phyloP scores from a whole-genome alignment of 1,139 yeast genomes.

The Candida mesenterica region DNA sequence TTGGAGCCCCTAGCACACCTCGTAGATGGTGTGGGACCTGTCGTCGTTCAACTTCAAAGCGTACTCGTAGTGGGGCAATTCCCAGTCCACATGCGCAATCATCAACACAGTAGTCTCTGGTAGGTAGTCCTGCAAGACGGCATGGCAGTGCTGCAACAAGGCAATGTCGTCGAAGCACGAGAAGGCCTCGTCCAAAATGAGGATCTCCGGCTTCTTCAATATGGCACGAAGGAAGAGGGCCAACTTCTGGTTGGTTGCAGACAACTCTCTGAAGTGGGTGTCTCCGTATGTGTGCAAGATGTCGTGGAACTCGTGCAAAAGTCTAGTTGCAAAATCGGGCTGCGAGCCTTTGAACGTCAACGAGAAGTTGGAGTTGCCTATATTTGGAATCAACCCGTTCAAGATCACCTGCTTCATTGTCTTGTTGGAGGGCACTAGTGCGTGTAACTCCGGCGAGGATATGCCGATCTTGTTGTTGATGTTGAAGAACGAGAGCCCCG shows the following conservation, averaged over 20 bases:
- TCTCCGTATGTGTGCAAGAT: constrained; percentile 32
- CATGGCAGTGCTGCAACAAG: constrained; percentile 64
- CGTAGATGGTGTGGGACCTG: constrained; percentile 16
- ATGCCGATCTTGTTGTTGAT: constrained; percentile 81
- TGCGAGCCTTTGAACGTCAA: constrained; percentile 10
- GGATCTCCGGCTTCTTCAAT: constrained; percentile 69
- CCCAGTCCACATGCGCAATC: constrained; percentile 12
- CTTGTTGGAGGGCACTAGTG: constrained; percentile 63
- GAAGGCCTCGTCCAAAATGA: constrained; percentile 89
- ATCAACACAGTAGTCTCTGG: constrained; percentile 35
- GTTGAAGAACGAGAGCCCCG: constrained; percentile 67
- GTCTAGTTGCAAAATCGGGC: constrained; percentile 13
- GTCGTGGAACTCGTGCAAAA: constrained; percentile 27
- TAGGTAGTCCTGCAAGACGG: constrained; percentile 52
- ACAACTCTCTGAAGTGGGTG: constrained; percentile 48
- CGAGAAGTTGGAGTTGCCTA: constrained; percentile 55
- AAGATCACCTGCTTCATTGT: constrained; percentile 59
- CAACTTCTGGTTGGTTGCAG: constrained; percentile 76
- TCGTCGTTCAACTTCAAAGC: constrained; percentile 36
- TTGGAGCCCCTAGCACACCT: too few relatives aligned
- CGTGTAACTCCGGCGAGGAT: constrained; percentile 89
- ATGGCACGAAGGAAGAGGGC: constrained; percentile 73
- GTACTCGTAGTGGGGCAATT: constrained; percentile 29
- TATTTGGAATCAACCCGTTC: constrained; percentile 63
- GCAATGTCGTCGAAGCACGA: constrained; percentile 77